phyloP scores from a whole-genome alignment of 495 filamentous ascomycete genomes.

The Astrothelium subdiscretum region DNA sequence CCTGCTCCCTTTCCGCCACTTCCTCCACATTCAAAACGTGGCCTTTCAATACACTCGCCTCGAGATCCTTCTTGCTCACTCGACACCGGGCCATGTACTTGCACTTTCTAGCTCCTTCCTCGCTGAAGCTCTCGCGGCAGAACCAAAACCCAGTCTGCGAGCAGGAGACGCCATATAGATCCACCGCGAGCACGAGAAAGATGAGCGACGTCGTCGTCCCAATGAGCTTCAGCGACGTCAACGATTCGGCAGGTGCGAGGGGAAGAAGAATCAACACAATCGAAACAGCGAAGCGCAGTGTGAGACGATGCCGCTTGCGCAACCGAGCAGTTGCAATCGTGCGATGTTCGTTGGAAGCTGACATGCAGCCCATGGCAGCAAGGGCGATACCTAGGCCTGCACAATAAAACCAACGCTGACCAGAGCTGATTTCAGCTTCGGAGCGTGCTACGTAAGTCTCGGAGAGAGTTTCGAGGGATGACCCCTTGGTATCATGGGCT shows the following conservation, averaged over 20 bases:
- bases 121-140: constrained; percentile 25
- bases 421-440: constrained; percentile 31
- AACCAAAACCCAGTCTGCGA: constrained; percentile 22
- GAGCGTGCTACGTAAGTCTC: constrained; percentile 34
- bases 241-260: constrained; percentile 22
- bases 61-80: constrained; percentile 26
- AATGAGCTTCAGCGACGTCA: constrained; percentile 40
- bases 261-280: constrained; percentile 39
- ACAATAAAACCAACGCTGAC: constrained; percentile 50
- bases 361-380: constrained; percentile 38
- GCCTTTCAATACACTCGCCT: constrained; percentile 25
- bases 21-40: constrained; percentile 29
- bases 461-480: constrained; percentile 33
- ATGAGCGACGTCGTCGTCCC: constrained; percentile 37
- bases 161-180: constrained; percentile 40
- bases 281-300: constrained; percentile 36
- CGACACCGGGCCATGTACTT: constrained; percentile 29
- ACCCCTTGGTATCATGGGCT: constrained; percentile 36
- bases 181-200: constrained; percentile 35
- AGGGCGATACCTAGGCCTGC: constrained; percentile 41
- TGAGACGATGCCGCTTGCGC: constrained; percentile 35
- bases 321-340: constrained; percentile 31
- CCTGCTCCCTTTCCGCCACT: constrained; percentile 12
- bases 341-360: constrained; percentile 34
- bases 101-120: constrained; percentile 15